Evolutionary conservation across 2,329 filamentous ascomycete genomes (phyloP).

Genomic region (Volutella citrinella): DNA sequence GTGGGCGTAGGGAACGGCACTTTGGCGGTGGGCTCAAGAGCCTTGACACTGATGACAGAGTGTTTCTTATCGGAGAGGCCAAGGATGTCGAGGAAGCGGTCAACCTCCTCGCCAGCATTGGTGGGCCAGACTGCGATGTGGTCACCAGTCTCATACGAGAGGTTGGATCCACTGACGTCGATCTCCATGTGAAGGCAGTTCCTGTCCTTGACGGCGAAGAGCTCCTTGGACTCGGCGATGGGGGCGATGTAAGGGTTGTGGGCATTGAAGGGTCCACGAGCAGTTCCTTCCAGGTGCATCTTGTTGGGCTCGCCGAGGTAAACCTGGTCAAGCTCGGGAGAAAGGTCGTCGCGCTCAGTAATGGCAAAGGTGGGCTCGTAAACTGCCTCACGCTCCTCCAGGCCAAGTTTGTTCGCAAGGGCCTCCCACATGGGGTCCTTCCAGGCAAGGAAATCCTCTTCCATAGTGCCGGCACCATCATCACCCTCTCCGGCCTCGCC

Average conservation of each 20-base stretch:
- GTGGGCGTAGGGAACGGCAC: constrained; percentile 97
- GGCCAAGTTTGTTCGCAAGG: constrained; percentile 74
- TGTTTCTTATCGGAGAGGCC: constrained; percentile 75
- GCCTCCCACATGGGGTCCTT: constrained; percentile 98
- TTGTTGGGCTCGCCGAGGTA: constrained; percentile 96
- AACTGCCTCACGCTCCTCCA: constrained; percentile 93
- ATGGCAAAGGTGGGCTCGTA: constrained; percentile 93
- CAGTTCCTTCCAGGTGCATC: constrained; percentile 81
- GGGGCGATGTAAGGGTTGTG: constrained; percentile 97
- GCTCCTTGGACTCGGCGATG: constrained; percentile 83
- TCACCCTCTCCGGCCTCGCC: constrained; percentile 92
- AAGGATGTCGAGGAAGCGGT: constrained; percentile 79
- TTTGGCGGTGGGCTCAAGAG: constrained; percentile 91
- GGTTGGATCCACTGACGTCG: constrained; percentile 82
- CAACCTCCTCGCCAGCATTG: constrained; percentile 88
- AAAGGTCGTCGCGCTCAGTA: constrained; percentile 70
- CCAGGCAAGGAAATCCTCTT: constrained; percentile 98
- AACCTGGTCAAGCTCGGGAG: constrained; percentile 73
- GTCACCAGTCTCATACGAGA: constrained; percentile 93
- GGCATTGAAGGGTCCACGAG: constrained; percentile 89
- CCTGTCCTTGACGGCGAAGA: constrained; percentile 84
- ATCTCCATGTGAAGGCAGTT: constrained; percentile 98
- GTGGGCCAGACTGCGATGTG: constrained; percentile 98
- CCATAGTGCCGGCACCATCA: constrained; percentile 97
- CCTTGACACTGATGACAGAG: constrained; percentile 82